Conservation (phyloP, 2,329 filamentous ascomycete genomes). For the Cytospora mali region DNA sequence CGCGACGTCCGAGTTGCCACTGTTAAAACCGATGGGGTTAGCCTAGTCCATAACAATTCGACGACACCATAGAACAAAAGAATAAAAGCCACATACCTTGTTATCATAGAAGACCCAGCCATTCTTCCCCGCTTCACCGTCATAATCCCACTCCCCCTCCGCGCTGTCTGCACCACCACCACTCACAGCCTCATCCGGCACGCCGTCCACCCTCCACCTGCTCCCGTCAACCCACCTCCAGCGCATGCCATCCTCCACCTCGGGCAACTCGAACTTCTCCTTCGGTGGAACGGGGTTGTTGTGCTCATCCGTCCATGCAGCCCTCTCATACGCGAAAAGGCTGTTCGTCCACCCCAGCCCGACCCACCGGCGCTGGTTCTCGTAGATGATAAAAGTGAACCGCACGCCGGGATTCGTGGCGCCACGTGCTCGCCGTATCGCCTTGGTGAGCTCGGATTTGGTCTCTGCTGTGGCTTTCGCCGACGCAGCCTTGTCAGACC, state of each 20-base stretch:
- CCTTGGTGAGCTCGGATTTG: slow-evolving; percentile 53
- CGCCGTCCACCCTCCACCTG: slow-evolving; percentile 84
- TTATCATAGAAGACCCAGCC: slow-evolving; percentile 99
- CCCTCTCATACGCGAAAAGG: slow-evolving; percentile 85
- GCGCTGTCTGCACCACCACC: slow-evolving; percentile 31
- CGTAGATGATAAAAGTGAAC: slow-evolving; percentile 95
- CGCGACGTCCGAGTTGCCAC: slow-evolving; percentile 88
- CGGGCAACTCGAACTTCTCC: slow-evolving; percentile 66
- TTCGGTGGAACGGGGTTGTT: slow-evolving; percentile 77
- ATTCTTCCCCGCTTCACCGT: slow-evolving; percentile 63
- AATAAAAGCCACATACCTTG: slow-evolving; percentile 62
- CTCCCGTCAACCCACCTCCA: slow-evolving; percentile 83
- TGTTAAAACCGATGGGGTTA: slow-evolving; percentile 41
- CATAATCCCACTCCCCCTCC: slow-evolving; percentile 53
- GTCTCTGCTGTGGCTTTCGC: slow-evolving; percentile 35
- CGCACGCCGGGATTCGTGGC: slow-evolving; percentile 77
- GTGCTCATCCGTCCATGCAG: slow-evolving; percentile 95
- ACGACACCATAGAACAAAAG: not conserved
- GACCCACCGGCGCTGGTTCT: slow-evolving; percentile 95
- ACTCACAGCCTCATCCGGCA: slow-evolving; percentile 52
- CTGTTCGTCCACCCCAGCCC: slow-evolving; percentile 94
- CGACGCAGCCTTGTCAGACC: slow-evolving; percentile 44
- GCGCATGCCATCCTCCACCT: slow-evolving; percentile 61
- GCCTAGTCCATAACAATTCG: not conserved
- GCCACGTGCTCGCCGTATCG: slow-evolving; percentile 43